Base-by-base conservation (phyloP, 169 alveolate genomes). In the Plasmodium malariae region DNA sequence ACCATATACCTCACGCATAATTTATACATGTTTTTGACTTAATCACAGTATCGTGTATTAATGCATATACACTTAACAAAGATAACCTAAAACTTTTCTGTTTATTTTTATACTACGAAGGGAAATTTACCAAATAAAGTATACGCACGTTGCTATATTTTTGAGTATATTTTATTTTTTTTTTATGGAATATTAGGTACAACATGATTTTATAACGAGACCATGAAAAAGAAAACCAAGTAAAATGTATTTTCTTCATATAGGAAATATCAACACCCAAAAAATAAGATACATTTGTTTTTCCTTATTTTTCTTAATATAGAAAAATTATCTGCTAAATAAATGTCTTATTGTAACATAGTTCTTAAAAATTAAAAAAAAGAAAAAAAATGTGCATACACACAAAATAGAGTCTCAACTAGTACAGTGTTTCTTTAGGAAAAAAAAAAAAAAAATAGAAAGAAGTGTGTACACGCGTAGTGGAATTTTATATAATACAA, bases 191-290 rank as follows among this genome's bases (percentile, higher is more conserved):
- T 40, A 40, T 40, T 6, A 40, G 5, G 5, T 9, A 40, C 9
- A 9, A 9, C 51, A 40, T 9, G 9, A 6, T 40, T 40, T 40
- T 40, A 40, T 6, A 40, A 40, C n/a, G 51, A 26, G 32, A 5
- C 28, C 48, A 67, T 67, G 74, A 67, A 67, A 48, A 67, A 36
- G 51, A 21, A 67, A 67, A 36, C 9, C 3, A 67, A 67, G 60
- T 19, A n/a, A n/a, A 21, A 5, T 67, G 34, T 67, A 32, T 14
- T 26, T 55, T 14, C 5, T 34, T 37, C 43, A 19, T 36, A 26
- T 12, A 26, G 26, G 74, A n/a, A 40, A 40, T 40, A 6, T 40
- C 9, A 40, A 5, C 51, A 40, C 9, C 51, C 9, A 6, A 40
- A 40, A 40, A 40, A 6, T 40, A 34, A 3, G 74, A 3, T 28